Evolutionary conservation across 2,329 filamentous ascomycete genomes (phyloP), one percentile per base, ranked within the genome.

Genomic region (Pseudocercospora pini-densiflorae): DNA sequence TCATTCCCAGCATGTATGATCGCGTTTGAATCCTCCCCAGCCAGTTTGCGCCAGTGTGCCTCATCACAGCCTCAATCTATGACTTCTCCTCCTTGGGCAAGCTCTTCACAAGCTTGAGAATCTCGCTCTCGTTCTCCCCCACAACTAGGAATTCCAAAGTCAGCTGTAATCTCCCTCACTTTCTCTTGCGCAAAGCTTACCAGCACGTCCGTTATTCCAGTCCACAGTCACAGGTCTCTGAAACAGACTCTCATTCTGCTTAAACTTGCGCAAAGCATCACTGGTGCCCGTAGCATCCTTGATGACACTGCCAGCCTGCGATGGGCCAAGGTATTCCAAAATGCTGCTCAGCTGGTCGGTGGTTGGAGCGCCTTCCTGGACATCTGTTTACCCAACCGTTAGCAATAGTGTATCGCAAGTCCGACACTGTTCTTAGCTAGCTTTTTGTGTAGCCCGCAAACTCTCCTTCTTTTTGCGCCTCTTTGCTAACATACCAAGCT

Each of bases 131-230:
- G 70, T 91, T 89, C 59, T 92, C 92, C 21, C 92, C 92, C 27
- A 88, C 83, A 9, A 89, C 87, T 86, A 69, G 7, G 24, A n/a
- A n/a, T 62, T 51, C 3, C n/a, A 49, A n/a, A 21, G 43, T 59
- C 31, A 36, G 29, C 33, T 12, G 2, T 49, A 1, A 12, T 5
- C 7, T 47, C 12, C 3, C 21, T 27, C 16, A 47, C n/a, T 2
- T n/a, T 2, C 4, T 3, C 14, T 29, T 10, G 10, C 45, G 49
- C 31, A 59, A 10, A 43, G 77, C 81, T 63, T 79, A 81, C 91
- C 84, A 55, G 90, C 94, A 78, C 89, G 91, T 70, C 94, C 95
- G 78, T 94, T 94, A 77, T 91, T 92, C 95, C 95, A 98, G 78
- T 98, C 94, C 61, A 98, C 94, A 65, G 90, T 92, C 78, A 97